Base-by-base conservation (phyloP, 768 basidiomycete genomes). In the Kwoniella pini region DNA sequence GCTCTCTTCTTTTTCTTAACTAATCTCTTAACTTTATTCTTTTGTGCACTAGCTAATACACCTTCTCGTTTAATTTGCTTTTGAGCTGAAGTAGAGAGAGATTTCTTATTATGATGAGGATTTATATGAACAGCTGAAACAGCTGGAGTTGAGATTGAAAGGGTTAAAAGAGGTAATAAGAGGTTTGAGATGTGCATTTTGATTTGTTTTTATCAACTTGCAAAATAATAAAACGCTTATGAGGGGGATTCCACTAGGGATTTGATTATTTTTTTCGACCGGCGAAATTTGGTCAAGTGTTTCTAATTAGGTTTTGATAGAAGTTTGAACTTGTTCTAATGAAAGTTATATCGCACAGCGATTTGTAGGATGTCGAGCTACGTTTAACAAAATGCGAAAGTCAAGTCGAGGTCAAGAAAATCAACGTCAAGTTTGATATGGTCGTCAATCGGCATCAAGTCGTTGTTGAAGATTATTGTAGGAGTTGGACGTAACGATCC, bases 1-100 rank as follows among this genome's bases (percentile, higher is more conserved):
- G 22, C 51, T n/a, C 56, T 54, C 63, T 72, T 74, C 67, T 72
- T 73, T 68, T 74, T 75, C 58, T 62, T 65, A 48, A 76, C 74
- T 53, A 70, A 57, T 43, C 74, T 48, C 60, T 76, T 76, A 1
- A 54, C 63, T 51, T 69, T 69, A 33, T 58, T 63, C 38, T 59
- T 50, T 28, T 40, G 38, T 19, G 48, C 12, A 45, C 15, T 12
- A 15, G 33, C 46, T 6, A 44, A 54, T n/a, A 15, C n/a, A 9
- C 12, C 44, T 31, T 38, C 59, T 38, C 60, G 50, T 42, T 57
- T 64, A 27, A 33, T 52, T 38, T 42, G 43, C n/a, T 31, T 53
- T 17, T 56, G 51, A 12, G 49, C 19, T 17, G 30, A 55, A 50
- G 48, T 33, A 50, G 48, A 15, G 21, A 50, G 10, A 27, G 38